A percentile compares a stretch with the other conserved stretches of the same genome.
Evolutionary conservation across 805 yeast species (phyloP).

Genomic region (Spathaspora passalidarum): DNA sequence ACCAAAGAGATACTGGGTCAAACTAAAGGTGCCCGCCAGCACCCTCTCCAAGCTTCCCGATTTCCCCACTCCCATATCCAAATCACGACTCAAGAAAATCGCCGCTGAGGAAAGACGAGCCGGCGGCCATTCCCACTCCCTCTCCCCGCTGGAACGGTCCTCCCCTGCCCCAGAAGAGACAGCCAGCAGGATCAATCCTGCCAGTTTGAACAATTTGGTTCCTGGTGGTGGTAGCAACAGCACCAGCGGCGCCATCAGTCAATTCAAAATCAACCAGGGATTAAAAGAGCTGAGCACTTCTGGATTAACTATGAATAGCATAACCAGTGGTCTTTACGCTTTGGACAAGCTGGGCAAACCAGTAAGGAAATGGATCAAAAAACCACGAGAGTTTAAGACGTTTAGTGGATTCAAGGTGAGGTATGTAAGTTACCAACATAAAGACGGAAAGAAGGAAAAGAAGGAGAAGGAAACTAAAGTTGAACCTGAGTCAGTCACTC

Average conservation of each 20-base stretch:
- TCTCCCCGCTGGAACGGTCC: constrained; percentile 6
- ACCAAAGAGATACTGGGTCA: constrained; percentile 33
- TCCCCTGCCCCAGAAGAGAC: constrained; percentile 9
- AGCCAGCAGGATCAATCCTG: background rate
- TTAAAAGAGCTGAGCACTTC: constrained; percentile 40
- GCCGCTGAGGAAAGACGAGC: constrained; percentile 27
- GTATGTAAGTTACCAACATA: constrained; percentile 18
- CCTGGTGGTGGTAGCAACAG: constrained; percentile 1
- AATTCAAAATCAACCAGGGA: constrained; percentile 35
- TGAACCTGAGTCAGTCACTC: too few species aligned
- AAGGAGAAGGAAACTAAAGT: constrained; percentile 11
- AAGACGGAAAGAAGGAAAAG: constrained; percentile 7
- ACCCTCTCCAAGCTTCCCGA: constrained; percentile 33
- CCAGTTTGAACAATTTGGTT: background rate
- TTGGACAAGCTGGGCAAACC: constrained; percentile 38
- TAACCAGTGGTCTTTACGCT: constrained; percentile 20
- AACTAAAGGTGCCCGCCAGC: constrained; percentile 26
- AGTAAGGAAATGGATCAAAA: constrained; percentile 31
- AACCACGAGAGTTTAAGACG: constrained; percentile 35
- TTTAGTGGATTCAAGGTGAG: constrained; percentile 41
- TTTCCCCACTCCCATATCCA: constrained; percentile 29
- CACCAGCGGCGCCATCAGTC: constrained; percentile 12
- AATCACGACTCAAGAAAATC: constrained; percentile 28
- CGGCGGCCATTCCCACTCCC: constrained; percentile 17
- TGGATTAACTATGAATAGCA: constrained; percentile 36